Base-by-base conservation (phyloP, 352 stramenopile species). In the Globisporangium lucens region DNA sequence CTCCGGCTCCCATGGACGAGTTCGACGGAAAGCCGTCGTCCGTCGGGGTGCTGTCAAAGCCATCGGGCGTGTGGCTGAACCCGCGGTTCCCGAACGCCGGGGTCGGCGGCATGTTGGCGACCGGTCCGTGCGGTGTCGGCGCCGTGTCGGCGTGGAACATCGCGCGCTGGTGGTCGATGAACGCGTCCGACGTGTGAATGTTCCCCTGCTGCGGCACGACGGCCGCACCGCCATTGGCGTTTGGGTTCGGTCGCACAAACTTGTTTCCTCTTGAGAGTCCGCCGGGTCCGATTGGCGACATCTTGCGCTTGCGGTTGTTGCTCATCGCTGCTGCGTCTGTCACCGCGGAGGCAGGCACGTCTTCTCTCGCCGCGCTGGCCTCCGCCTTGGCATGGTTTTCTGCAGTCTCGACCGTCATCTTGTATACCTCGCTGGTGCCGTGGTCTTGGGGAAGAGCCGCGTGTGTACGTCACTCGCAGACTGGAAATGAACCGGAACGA, bases 101-200 rank as follows among this genome's bases (percentile, higher is more conserved):
- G 10, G 88, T 96, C n/a, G 88, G 86, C 8, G 88, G 88, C 83
- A 96, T 96, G 36, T 86, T 87, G 0, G 77, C 71, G 24, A 91
- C 78, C 1, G 88, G 88, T 0, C 85, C 86, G 59, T 93, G 81
- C 15, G 88, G 88, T 20, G 88, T 96, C 52, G 88, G 88, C n/a
- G 88, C 85, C 20, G 89, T 79, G 30, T 89, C 81, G 17, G 78
- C 81, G 63, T 78, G 86, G 49, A 91, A 82, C 74, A 92, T 87
- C 41, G 83, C 86, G 58, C 85, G 82, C 67, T 91, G 82, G 72
- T 93, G 81, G 67, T 91, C 82, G 49, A 91, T 90, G 69, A 91
- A 93, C 71, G 78, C 62, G 24, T 89, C 81, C 10, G 85, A 89
- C 55, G 85, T 91, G 73, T 85, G 70, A 66, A 87, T 82, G 24